Conservation (phyloP, 2,329 filamentous ascomycete genomes). For the Davidsoniella virescens region DNA sequence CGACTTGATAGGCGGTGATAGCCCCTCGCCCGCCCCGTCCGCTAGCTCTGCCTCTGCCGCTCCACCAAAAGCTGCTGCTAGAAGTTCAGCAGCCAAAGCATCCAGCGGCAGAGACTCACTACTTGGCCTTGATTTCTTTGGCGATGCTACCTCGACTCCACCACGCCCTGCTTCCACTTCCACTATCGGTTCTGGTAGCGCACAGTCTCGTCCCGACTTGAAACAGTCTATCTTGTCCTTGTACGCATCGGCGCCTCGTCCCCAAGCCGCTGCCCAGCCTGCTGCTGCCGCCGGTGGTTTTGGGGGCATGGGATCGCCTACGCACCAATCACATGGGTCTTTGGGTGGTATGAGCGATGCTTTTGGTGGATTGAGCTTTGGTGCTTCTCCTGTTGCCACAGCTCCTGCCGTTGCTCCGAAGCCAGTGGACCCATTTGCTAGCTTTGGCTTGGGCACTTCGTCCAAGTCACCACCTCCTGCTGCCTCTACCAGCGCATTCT, state of each 20-base stretch:
- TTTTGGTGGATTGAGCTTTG: constrained; percentile 35
- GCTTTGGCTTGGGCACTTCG: constrained; percentile 28
- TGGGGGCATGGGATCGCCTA: constrained; percentile 48
- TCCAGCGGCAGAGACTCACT: constrained; percentile 76
- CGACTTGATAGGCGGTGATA: constrained; percentile 72
- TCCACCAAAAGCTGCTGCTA: constrained; percentile 27
- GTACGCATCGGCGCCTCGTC: constrained; percentile 70
- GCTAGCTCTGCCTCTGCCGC: constrained; percentile 6
- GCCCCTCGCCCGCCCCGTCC: constrained; percentile 40
- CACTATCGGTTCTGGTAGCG: constrained; percentile 40
- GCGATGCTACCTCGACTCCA: constrained; percentile 48
- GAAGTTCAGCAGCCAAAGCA: constrained; percentile 47
- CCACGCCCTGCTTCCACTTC: constrained; percentile 63
- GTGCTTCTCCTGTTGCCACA: constrained; percentile 19
- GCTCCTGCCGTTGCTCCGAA: constrained; percentile 25
- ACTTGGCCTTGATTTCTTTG: constrained; percentile 82
- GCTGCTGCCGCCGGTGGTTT: constrained; percentile 41
- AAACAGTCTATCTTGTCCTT: constrained; percentile 96
- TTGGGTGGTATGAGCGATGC: constrained; percentile 60
- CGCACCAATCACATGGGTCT: constrained; percentile 32
- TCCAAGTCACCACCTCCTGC: constrained; percentile 20
- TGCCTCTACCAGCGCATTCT: constrained; percentile 29
- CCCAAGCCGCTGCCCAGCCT: constrained; percentile 39
- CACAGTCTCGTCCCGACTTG: constrained; percentile 72
- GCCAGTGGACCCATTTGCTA: constrained; percentile 43